phyloP scores from a whole-genome alignment of 257 asterid genomes.

The Nicotiana benthamiana region DNA sequence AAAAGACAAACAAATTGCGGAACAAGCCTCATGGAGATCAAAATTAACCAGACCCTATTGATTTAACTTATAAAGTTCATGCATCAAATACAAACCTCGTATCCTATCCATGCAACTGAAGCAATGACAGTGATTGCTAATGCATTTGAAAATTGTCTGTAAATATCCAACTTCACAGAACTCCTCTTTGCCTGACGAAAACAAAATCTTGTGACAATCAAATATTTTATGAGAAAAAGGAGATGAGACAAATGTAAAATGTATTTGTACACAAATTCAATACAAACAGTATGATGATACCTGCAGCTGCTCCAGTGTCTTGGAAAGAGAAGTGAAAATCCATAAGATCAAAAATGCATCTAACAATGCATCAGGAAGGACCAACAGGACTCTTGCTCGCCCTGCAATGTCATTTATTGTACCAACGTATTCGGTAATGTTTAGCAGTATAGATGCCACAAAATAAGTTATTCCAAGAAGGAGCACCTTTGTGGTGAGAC shows the following conservation, averaged over 20 bases:
- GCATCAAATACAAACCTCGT: constrained; percentile 59
- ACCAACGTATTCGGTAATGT: constrained; percentile 84
- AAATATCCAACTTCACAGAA: constrained; percentile 77
- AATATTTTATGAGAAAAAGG: constrained; percentile 9
- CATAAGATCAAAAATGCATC: constrained; percentile 92
- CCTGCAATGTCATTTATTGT: constrained; percentile 91
- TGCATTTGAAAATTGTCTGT: constrained; percentile 89
- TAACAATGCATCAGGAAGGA: constrained; percentile 83
- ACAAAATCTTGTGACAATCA: constrained; percentile 10
- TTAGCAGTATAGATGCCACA: constrained; percentile 77
- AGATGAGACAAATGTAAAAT: background rate
- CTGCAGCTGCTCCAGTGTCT: constrained; percentile 92
- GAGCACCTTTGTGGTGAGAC: constrained; percentile 84
- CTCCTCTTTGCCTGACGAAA: constrained; percentile 82
- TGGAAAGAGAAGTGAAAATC: constrained; percentile 95
- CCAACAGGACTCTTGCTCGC: constrained; percentile 68
- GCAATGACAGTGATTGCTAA: constrained; percentile 67
- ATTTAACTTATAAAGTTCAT: background rate
- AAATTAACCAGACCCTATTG: background rate
- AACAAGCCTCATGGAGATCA: background rate
- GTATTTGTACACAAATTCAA: constrained; percentile 2
- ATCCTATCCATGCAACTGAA: constrained; percentile 89
- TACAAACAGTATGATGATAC: constrained; percentile 25
- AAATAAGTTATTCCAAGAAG: constrained; percentile 77
- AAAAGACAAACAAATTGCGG: background rate